These are phyloP conservation scores for Xerocomellus amylosporus DNA, from an alignment of 768 basidiomycete genomes.

Conservation along the genomic window DNA sequence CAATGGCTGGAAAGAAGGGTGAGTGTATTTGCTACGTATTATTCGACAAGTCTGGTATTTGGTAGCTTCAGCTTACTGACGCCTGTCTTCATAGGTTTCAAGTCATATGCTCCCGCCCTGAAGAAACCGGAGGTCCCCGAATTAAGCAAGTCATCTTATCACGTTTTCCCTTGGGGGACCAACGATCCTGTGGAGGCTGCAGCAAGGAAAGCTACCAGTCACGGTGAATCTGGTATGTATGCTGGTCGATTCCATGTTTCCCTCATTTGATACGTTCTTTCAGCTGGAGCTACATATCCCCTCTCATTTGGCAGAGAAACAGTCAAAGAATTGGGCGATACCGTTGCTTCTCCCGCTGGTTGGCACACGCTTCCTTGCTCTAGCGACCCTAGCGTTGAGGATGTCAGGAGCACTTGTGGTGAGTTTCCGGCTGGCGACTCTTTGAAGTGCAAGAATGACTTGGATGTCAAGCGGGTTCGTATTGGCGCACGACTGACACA, in stretches of 20 bases:
- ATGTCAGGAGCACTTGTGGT: slow-evolving; percentile 6
- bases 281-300: slow-evolving; percentile 5
- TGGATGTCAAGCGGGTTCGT: slow-evolving; percentile 25
- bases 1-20: slow-evolving; percentile 13
- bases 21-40: background rate
- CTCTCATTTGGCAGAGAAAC: slow-evolving; percentile 30
- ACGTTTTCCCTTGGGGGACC: slow-evolving; percentile 75
- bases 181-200: slow-evolving; percentile 75
- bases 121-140: slow-evolving; percentile 12
- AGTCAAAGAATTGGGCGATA: slow-evolving; percentile 69
- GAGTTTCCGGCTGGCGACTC: background rate
- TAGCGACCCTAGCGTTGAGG: slow-evolving; percentile 55
- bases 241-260: background rate
- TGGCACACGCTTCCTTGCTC: slow-evolving; percentile 84
- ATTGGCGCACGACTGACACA: slow-evolving; percentile 67
- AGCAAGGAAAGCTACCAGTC: slow-evolving; percentile 14
- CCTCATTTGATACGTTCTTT: background rate
- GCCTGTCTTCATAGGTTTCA: slow-evolving; percentile 3
- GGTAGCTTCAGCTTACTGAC: background rate
- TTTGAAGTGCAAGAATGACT: background rate
- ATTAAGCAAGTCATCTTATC: slow-evolving; percentile 49
- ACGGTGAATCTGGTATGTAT: slow-evolving; percentile 18
- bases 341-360: slow-evolving; percentile 77
- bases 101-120: slow-evolving; percentile 8
- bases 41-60: background rate